A percentile compares a stretch with the other conserved stretches of the same genome.
These are phyloP conservation scores for Acer negundo DNA, from an alignment of 345 rosid genomes.

Conservation along the genomic window DNA sequence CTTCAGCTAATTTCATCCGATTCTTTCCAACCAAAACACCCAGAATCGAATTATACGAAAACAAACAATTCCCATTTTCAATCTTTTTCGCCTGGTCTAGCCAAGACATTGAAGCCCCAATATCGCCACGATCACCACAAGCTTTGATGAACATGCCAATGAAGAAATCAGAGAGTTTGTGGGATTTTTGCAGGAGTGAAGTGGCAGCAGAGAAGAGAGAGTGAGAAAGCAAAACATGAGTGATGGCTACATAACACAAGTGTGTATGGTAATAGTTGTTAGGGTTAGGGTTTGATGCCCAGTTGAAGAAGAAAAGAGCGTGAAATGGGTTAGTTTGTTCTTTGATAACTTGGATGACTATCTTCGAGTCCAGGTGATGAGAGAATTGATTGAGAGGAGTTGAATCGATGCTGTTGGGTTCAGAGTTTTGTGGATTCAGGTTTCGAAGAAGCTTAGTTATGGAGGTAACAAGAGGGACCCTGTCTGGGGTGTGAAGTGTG, in stretches of 20 bases:
- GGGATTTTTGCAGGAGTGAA: slow-evolving; percentile 27
- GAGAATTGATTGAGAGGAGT: slow-evolving; percentile 32
- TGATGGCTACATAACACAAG: slow-evolving; percentile 36
- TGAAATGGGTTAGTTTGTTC: slow-evolving; percentile 35
- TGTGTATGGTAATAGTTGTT: slow-evolving; percentile 27
- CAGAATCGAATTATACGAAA: slow-evolving; percentile 38
- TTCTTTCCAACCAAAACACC: slow-evolving; percentile 33
- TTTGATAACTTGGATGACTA: slow-evolving; percentile 34
- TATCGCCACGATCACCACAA: slow-evolving; percentile 29
- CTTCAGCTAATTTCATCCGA: slow-evolving; percentile 23
- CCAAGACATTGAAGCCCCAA: slow-evolving; percentile 42
- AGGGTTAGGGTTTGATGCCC: slow-evolving; percentile 40
- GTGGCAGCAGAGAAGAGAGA: slow-evolving; percentile 30
- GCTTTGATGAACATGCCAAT: slow-evolving; percentile 37
- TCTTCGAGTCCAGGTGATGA: slow-evolving; percentile 8
- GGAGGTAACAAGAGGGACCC: slow-evolving; percentile 13
- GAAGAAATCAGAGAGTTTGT: slow-evolving; percentile 35
- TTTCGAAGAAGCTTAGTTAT: slow-evolving; percentile 29
- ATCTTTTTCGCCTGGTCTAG: slow-evolving; percentile 29
- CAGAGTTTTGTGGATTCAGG: slow-evolving; percentile 27
- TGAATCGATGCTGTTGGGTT: slow-evolving; percentile 8
- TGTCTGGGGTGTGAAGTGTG: not conserved
- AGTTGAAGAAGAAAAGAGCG: slow-evolving; percentile 43
- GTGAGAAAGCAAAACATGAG: slow-evolving; percentile 35
- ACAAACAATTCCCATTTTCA: slow-evolving; percentile 28